A percentile compares a stretch with the other conserved stretches of the same genome.
Evolutionary conservation across 441 rosid genomes (phyloP).

Genomic region (Populus hybrid): DNA sequence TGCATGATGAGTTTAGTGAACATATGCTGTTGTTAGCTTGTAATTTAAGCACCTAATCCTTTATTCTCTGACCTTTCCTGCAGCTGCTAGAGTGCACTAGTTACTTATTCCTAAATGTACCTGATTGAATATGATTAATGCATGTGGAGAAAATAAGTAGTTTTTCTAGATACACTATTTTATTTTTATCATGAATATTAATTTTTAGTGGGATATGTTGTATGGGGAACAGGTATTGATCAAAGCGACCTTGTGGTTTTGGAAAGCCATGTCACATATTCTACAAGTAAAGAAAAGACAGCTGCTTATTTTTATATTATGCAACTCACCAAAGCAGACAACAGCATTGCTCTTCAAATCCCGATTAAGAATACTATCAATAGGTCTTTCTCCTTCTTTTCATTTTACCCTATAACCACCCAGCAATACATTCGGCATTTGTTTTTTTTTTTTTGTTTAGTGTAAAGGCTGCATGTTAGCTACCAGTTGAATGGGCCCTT

Average conservation of each 20-base stretch:
- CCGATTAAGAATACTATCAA: not conserved
- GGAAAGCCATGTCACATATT: slow-evolving; percentile 59
- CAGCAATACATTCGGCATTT: slow-evolving; percentile 23
- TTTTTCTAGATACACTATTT: not conserved
- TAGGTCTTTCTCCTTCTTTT: slow-evolving; percentile 8
- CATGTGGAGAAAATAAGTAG: not conserved
- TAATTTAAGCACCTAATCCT: not conserved
- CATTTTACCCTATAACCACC: slow-evolving; percentile 8
- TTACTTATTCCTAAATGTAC: not conserved
- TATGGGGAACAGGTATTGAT: slow-evolving; percentile 45
- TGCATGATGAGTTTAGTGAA: not conserved
- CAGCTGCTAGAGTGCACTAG: not conserved
- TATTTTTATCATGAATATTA: not conserved
- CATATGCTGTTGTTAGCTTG: not conserved
- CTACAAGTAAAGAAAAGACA: slow-evolving; percentile 64
- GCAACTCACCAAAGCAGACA: slow-evolving; percentile 45
- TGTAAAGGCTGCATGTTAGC: not conserved
- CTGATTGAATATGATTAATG: not conserved
- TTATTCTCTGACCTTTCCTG: not conserved
- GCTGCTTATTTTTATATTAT: slow-evolving; percentile 63
- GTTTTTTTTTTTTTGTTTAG: not conserved
- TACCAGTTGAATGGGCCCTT: slow-evolving; percentile 44
- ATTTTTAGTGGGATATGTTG: not conserved
- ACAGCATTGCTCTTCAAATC: slow-evolving; percentile 20
- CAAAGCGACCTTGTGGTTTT: slow-evolving; percentile 47